Base-by-base conservation (phyloP, 2,329 filamentous ascomycete species). In the Rhytidhysteron rufulum region DNA sequence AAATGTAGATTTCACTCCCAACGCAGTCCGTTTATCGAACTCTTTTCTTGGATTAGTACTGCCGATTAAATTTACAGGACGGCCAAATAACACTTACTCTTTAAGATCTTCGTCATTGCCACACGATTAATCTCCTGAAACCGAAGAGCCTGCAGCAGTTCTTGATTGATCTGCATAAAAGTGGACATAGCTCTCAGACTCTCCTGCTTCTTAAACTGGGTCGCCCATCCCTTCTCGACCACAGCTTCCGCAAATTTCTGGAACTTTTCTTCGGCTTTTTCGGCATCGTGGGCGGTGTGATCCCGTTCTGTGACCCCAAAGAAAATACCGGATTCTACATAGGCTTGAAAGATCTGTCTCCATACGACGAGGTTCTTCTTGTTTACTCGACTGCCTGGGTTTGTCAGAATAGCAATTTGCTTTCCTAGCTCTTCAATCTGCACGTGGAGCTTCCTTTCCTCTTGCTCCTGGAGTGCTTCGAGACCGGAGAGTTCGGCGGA, bases 71-170 rank as follows among this genome's bases (percentile, higher is more conserved):
- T n/a, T n/a, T n/a, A n/a, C n/a, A n/a, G n/a, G n/a, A n/a, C n/a
- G n/a, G n/a, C n/a, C n/a, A n/a, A n/a, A n/a, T 34, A 20, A 34
- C 7, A 63, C 77, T 47, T 61, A 85, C 83, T 95, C 63, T 95
- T 95, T 39, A 95, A 67, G 37, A 95, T 95, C 63, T 95, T 95
- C 24, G 71, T 72, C 54, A 93, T 80, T 1, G 88, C 88, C 21
- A 77, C 77, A 49, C 80, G 79, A 55, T 95, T 94, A 49, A 94
- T 82, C 58, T 93, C 88, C 55, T 90, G 86, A 52, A 94, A 95
- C 43, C 83, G 82, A 48, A 95, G 73, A 37, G 85, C 85, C 45
- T 83, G 83, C n/a, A 94, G 72, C n/a, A 95, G 74, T 38, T 79
- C 76, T 18, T 79, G 71, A 58, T 95, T 95, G 52, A 94, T 74